phyloP scores from a whole-genome alignment of 2,329 filamentous ascomycete species.

The Apiospora sp. region DNA sequence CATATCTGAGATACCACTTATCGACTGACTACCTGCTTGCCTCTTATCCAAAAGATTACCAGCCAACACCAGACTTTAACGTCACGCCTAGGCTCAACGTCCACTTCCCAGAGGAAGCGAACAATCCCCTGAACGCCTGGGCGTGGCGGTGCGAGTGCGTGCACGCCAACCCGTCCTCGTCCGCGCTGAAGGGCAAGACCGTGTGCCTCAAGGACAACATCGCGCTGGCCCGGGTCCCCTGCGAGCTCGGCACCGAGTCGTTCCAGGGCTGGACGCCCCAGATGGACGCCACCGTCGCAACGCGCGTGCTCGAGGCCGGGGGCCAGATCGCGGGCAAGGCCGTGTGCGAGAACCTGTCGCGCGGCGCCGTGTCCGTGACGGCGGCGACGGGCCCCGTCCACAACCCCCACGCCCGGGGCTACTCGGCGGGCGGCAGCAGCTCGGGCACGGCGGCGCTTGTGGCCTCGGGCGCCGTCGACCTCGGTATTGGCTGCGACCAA shows the following conservation, averaged over 20 bases:
- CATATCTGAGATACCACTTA: not conserved
- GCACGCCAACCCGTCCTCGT: slow-evolving; percentile 38
- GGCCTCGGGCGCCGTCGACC: slow-evolving; percentile 41
- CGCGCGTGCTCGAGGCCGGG: slow-evolving; percentile 50
- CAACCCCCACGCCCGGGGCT: slow-evolving; percentile 54
- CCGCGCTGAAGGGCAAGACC: slow-evolving; percentile 48
- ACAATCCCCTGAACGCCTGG: slow-evolving; percentile 51
- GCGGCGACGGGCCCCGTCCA: slow-evolving; percentile 55
- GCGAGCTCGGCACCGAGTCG: slow-evolving; percentile 51
- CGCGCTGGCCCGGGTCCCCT: slow-evolving; percentile 51
- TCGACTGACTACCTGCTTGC: not conserved
- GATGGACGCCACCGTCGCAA: slow-evolving; percentile 54
- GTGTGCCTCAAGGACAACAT: slow-evolving; percentile 59
- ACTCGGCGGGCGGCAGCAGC: slow-evolving; percentile 56
- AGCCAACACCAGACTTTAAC: slow-evolving; percentile 35
- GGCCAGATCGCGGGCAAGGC: slow-evolving; percentile 52
- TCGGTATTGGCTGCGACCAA: slow-evolving; percentile 46
- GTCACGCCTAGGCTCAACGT: slow-evolving; percentile 35
- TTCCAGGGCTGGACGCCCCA: slow-evolving; percentile 48
- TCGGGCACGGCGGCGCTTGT: slow-evolving; percentile 54
- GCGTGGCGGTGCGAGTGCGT: slow-evolving; percentile 49
- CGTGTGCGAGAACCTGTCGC: slow-evolving; percentile 56
- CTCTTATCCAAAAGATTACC: slow-evolving; percentile 45
- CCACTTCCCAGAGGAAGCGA: slow-evolving; percentile 40
- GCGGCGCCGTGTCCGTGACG: slow-evolving; percentile 50